Evolutionary conservation across 2,329 filamentous ascomycete species (phyloP), one percentile per base, ranked within the genome.

Genomic region (Coniochaeta prunicola): DNA sequence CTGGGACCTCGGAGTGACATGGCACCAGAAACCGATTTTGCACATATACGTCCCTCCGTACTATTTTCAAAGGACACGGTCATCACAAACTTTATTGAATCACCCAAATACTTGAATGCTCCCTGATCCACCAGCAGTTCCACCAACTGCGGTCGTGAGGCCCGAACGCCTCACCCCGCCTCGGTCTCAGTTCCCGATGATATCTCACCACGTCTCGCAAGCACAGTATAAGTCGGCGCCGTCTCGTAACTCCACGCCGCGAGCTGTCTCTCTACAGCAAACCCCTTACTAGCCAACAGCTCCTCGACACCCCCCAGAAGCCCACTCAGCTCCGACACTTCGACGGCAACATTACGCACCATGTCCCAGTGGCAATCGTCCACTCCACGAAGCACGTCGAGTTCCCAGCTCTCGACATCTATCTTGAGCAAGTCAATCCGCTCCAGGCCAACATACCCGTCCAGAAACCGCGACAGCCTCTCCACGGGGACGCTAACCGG

Each of bases 341-440:
- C 67, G 2, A 68, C 36, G 19, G 60, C 61, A 17, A 67, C 50
- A 21, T 64, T 66, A 4, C 56, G 55, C n/a, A 66, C 55, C 33
- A 62, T 55, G 2, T 17, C 36, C 66, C 65, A 68, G 50, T 68
- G 61, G 2, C n/a, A 40, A 30, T 66, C 65, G 45, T 65, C 62
- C 7, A 69, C 15, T 15, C 66, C 67, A 2, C 55, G 33, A 2
- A 68, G 53, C 4, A 67, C 64, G 1, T 62, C 63, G 17, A 69
- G 53, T 54, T 69, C 67, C 6, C 54, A 60, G 15, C 65, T 63
- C 57, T 68, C 67, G 6, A 69, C 66, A 38, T 69, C 67, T 17
- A 68, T 59, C 59, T 69, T 69, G 54, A 69, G 58, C n/a, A 69
- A 42, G 48, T 68, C 66, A 38, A 68, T 65, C 8, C 58, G 56